A percentile compares a stretch with the other conserved stretches of the same genome.
phyloP scores from a whole-genome alignment of 1,284 basidiomycete species.

The Golubevia sp. region DNA sequence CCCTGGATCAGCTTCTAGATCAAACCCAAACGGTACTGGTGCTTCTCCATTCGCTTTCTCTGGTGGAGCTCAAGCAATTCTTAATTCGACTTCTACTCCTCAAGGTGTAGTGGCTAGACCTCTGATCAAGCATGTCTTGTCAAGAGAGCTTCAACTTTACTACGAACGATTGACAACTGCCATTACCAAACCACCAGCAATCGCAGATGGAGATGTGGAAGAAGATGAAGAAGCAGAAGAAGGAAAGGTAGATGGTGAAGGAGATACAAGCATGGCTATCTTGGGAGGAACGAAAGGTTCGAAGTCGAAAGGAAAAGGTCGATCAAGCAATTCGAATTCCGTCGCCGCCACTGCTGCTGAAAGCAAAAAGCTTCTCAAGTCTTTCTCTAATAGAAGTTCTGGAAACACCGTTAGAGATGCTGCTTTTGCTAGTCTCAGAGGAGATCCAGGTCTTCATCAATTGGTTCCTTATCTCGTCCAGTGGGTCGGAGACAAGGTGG shows the following conservation, averaged over 20 bases:
- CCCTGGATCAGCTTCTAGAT: constrained; percentile 19
- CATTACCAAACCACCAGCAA: constrained; percentile 39
- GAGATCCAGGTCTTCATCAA: constrained; percentile 89
- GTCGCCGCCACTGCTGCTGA: no score
- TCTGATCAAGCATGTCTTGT: constrained; percentile 85
- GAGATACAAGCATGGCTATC: constrained; percentile 4
- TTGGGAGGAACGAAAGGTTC: neutral
- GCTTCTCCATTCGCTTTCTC: neutral
- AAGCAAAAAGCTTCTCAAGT: constrained; percentile 14
- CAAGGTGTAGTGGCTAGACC: constrained; percentile 43
- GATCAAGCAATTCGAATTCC: no score
- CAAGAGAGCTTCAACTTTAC: constrained; percentile 91
- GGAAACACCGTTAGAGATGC: constrained; percentile 67
- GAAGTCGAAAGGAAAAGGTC: constrained; percentile 4
- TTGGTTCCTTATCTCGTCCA: constrained; percentile 93
- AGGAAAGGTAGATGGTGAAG: constrained; percentile 10
- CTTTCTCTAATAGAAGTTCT: constrained; percentile 29
- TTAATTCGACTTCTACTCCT: neutral
- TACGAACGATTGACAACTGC: constrained; percentile 83
- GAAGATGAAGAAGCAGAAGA: constrained; percentile 28
- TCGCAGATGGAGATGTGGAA: constrained; percentile 26
- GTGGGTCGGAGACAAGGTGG: constrained; percentile 80
- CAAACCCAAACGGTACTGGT: neutral
- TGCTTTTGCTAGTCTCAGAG: constrained; percentile 83
- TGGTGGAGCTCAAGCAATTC: neutral